These are phyloP conservation scores for Puccinia brachypodii DNA, from an alignment of 1,284 basidiomycete species.

Conservation along the genomic window DNA sequence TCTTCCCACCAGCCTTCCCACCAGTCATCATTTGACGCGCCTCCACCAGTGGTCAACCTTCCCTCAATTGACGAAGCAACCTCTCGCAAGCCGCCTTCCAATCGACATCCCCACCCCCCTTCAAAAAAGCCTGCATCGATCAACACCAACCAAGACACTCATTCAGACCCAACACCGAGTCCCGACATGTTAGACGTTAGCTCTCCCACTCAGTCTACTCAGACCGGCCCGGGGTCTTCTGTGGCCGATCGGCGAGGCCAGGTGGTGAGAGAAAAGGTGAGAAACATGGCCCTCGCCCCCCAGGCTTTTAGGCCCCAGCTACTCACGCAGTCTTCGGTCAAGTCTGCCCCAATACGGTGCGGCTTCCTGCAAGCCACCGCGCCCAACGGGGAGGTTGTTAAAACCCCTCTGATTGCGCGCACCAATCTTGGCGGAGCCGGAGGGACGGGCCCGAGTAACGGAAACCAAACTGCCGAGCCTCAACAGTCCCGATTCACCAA, in stretches of 20 bases:
- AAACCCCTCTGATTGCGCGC: slow-evolving; percentile 34
- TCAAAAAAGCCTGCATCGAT: neutral
- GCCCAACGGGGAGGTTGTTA: slow-evolving; percentile 36
- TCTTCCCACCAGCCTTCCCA: neutral
- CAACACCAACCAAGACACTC: neutral
- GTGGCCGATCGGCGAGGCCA: slow-evolving; percentile 34
- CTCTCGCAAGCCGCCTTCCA: neutral
- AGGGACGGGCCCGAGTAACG: neutral
- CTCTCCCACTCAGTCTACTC: neutral
- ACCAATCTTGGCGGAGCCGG: slow-evolving; percentile 25
- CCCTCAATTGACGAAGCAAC: slow-evolving; percentile 19
- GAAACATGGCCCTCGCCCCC: slow-evolving; percentile 25
- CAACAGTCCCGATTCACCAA: neutral
- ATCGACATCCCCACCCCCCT: neutral
- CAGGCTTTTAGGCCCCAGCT: slow-evolving; percentile 30
- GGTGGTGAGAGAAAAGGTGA: slow-evolving; percentile 31
- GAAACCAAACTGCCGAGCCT: neutral
- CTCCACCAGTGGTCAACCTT: slow-evolving; percentile 27
- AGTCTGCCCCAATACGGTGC: slow-evolving; percentile 33
- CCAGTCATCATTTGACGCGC: slow-evolving; percentile 8
- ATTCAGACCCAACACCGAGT: neutral
- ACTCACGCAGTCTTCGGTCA: slow-evolving; percentile 24
- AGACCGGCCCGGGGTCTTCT: neutral
- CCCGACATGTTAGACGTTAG: neutral
- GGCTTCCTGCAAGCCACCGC: slow-evolving; percentile 38